Evolutionary conservation across 2,329 filamentous ascomycete species (phyloP).

Genomic region (Dothideomycetes sp.): DNA sequence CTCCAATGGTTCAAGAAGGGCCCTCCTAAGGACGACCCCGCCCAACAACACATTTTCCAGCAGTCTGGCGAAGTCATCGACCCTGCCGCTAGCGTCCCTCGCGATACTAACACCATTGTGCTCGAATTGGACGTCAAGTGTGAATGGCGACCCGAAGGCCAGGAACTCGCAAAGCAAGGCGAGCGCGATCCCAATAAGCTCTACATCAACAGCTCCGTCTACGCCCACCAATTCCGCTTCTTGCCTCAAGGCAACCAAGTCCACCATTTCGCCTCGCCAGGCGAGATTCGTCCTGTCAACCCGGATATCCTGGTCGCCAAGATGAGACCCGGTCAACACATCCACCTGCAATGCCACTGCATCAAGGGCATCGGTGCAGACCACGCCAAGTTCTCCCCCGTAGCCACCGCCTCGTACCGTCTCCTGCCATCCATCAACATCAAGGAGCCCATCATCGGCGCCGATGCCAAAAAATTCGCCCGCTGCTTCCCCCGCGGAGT

Average conservation of each 20-base stretch:
- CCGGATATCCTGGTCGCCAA: slow-evolving; percentile 93
- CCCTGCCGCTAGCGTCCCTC: slow-evolving; percentile 39
- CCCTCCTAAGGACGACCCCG: slow-evolving; percentile 47
- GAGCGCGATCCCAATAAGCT: slow-evolving; percentile 76
- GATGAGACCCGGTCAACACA: slow-evolving; percentile 78
- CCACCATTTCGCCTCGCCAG: slow-evolving; percentile 52
- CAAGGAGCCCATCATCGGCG: slow-evolving; percentile 69
- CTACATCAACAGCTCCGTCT: slow-evolving; percentile 69
- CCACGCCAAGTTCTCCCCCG: slow-evolving; percentile 94
- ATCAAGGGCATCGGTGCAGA: slow-evolving; percentile 90
- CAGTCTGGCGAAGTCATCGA: slow-evolving; percentile 35
- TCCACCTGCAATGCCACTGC: slow-evolving; percentile 83
- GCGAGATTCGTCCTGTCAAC: slow-evolving; percentile 67
- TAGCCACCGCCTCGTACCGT: slow-evolving; percentile 88
- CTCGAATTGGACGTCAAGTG: slow-evolving; percentile 71
- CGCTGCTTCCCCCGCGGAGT: slow-evolving; percentile 85
- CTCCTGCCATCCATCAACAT: slow-evolving; percentile 85
- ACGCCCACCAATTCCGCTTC: slow-evolving; percentile 55
- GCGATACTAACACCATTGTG: slow-evolving; percentile 80
- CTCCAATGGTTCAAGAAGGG: slow-evolving; percentile 75
- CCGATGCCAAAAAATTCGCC: slow-evolving; percentile 80
- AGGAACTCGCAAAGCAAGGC: slow-evolving; percentile 49
- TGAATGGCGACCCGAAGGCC: slow-evolving; percentile 59
- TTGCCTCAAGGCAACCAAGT: slow-evolving; percentile 64
- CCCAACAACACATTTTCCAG: slow-evolving; percentile 31